Conservation (phyloP, 164 flowering plant species). For the Chloranthus sessilifolius region DNA sequence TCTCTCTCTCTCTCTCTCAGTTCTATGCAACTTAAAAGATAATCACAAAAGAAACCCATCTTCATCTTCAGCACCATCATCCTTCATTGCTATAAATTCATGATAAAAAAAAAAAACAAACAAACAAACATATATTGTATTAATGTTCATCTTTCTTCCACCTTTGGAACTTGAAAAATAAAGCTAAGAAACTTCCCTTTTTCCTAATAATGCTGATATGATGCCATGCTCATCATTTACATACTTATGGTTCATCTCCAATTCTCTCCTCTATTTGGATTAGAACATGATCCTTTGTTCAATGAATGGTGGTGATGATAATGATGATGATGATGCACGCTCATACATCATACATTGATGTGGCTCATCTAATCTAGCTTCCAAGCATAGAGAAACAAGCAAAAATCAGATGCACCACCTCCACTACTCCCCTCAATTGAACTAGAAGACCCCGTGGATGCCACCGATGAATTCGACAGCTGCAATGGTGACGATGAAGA, state of each 20-base stretch:
- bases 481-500: conserved; percentile 19
- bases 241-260: background rate
- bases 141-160: conserved; percentile 5
- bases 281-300: background rate
- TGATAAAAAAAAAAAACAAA: no score
- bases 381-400: conserved; percentile 76
- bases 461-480: conserved; percentile 16
- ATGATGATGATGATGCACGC: background rate
- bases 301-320: background rate
- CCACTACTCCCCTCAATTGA: conserved; percentile 26
- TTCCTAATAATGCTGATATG: no score
- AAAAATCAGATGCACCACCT: conserved; percentile 45
- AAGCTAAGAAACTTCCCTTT: no score
- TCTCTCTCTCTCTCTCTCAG: conserved; percentile 10
- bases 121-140: conserved; percentile 4
- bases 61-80: no score
- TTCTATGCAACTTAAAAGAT: conserved; percentile 7
- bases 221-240: background rate
- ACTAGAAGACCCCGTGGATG: conserved; percentile 24
- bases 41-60: no score
- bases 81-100: no score
- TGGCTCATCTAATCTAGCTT: conserved; percentile 24
- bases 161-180: background rate
- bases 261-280: background rate
- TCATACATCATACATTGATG: conserved; percentile 22